Evolutionary conservation across 2,329 filamentous ascomycete species (phyloP).

Genomic region (Ramularia collo-cygni): DNA sequence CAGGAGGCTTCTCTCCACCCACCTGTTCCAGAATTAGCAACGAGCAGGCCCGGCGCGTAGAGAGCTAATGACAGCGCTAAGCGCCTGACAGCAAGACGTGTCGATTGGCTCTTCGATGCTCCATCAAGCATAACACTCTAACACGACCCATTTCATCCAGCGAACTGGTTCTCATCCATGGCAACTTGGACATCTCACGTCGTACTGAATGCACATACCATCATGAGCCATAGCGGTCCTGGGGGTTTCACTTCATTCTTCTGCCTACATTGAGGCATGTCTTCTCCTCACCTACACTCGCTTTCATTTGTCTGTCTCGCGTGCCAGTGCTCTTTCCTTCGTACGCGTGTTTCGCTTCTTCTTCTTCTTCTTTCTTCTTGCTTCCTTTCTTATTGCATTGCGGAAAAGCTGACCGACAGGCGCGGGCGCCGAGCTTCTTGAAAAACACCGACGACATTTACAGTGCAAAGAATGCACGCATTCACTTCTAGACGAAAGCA

Average conservation of each 20-base stretch:
- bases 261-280: neutral
- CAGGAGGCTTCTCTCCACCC: neutral
- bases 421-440: neutral
- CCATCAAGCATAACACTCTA: neutral
- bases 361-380: neutral
- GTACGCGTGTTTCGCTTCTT: neutral
- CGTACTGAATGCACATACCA: neutral
- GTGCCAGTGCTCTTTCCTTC: neutral
- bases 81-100: neutral
- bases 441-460: neutral
- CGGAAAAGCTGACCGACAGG: neutral
- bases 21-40: neutral
- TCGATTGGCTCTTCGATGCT: slow-evolving; percentile 1
- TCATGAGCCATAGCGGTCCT: neutral
- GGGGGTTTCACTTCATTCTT: neutral
- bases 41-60: neutral
- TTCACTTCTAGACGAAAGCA: slow-evolving; percentile 3
- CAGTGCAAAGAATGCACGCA: neutral
- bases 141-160: neutral
- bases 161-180: neutral
- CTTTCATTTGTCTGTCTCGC: neutral
- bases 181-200: neutral
- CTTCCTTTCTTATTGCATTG: no score
- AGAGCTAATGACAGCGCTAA: slow-evolving; percentile 3
- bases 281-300: neutral